Evolutionary conservation across 2,329 filamentous ascomycete species (phyloP).

Genomic region (Calonectria fujianensis): DNA sequence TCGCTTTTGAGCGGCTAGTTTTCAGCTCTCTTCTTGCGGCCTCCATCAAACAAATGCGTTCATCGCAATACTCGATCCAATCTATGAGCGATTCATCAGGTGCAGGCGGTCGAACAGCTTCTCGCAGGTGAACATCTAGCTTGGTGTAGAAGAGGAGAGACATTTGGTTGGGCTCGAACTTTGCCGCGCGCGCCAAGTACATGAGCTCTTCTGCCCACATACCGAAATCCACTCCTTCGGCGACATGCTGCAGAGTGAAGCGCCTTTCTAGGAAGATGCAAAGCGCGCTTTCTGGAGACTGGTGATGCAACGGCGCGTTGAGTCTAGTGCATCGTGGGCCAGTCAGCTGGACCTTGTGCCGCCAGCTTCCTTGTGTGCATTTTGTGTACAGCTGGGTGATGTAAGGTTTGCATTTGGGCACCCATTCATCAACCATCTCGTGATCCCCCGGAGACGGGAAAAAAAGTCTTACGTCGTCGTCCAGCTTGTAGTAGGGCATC

Average conservation of each 20-base stretch:
- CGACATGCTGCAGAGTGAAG: not conserved
- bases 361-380: not conserved
- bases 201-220: not conserved
- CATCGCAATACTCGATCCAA: not conserved
- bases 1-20: not conserved
- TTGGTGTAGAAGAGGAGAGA: not conserved
- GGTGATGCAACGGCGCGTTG: not conserved
- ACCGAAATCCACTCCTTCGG: not conserved
- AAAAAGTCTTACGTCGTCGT: not conserved
- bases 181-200: not conserved
- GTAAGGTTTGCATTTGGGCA: not conserved
- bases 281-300: not conserved
- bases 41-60: not conserved
- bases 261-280: not conserved
- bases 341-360: not conserved
- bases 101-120: not conserved
- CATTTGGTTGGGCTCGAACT: not conserved
- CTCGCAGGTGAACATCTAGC: not conserved
- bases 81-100: not conserved
- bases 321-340: not conserved
- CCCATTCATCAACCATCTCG: not conserved
- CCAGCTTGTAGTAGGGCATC: not conserved
- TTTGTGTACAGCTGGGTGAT: not conserved
- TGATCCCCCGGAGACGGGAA: not conserved
- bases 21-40: not conserved